These are phyloP conservation scores for Acorus calamus DNA, from an alignment of 106 monocot species.

Conservation along the genomic window DNA sequence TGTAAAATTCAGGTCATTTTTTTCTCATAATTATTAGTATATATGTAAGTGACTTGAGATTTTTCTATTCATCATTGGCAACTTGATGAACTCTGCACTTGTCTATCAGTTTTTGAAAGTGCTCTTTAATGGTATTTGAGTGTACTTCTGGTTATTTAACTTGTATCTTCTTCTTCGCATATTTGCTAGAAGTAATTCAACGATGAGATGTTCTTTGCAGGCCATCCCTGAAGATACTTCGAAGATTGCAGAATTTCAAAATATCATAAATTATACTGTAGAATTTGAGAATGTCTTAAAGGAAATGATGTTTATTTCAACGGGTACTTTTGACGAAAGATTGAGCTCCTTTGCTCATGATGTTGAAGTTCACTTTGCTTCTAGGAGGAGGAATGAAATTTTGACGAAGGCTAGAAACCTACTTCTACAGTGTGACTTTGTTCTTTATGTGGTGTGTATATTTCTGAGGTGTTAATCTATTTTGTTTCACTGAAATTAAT, in stretches of 20 bases:
- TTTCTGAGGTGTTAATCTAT: neutral
- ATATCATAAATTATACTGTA: conserved; percentile 46
- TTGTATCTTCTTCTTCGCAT: too few species aligned
- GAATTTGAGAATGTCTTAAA: conserved; percentile 72
- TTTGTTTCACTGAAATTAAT: neutral
- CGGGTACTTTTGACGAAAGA: conserved; percentile 46
- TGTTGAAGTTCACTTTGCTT: conserved; percentile 89
- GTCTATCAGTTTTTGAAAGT: too few species aligned
- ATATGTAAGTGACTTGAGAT: too few species aligned
- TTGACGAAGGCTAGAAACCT: conserved; percentile 63
- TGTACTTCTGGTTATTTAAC: too few species aligned
- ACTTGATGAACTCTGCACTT: too few species aligned
- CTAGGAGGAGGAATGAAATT: conserved; percentile 70
- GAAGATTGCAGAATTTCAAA: conserved; percentile 65
- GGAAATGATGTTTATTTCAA: conserved; percentile 68
- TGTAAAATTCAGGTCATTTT: too few species aligned
- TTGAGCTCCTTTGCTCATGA: conserved; percentile 64
- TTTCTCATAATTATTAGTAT: too few species aligned
- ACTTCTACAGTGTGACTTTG: conserved; percentile 53
- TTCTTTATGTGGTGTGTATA: conserved; percentile 39
- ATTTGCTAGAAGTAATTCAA: too few species aligned
- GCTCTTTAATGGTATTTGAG: too few species aligned
- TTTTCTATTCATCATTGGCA: too few species aligned
- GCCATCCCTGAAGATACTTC: conserved; percentile 83
- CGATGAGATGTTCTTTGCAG: conserved; percentile 24